Conservation (phyloP, 352 stramenopile species). For the Pythium plurisporium region DNA sequence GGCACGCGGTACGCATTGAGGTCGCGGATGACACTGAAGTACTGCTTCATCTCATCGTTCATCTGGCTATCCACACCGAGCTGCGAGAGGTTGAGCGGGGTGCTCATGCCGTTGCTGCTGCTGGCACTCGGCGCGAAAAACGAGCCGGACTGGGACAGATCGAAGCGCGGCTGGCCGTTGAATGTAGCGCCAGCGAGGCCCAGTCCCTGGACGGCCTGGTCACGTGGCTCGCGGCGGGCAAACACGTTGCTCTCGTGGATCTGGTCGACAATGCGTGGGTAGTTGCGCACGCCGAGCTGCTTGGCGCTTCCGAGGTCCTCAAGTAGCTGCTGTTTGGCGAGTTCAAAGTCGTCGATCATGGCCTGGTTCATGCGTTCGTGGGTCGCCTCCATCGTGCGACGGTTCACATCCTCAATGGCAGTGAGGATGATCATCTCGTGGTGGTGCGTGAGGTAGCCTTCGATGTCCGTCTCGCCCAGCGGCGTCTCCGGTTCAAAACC, state of each 20-base stretch:
- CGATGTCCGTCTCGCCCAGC: slow-evolving; percentile 81
- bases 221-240: slow-evolving; percentile 29
- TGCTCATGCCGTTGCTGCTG: slow-evolving; percentile 20
- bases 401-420: slow-evolving; percentile 86
- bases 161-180: slow-evolving; percentile 45
- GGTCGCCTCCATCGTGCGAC: slow-evolving; percentile 68
- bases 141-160: slow-evolving; percentile 31
- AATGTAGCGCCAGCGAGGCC: slow-evolving; percentile 50
- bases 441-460: slow-evolving; percentile 86
- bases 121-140: slow-evolving; percentile 21
- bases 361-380: slow-evolving; percentile 83
- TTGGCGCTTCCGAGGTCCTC: slow-evolving; percentile 65
- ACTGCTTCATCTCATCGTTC: slow-evolving; percentile 84
- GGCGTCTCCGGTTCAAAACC: slow-evolving; percentile 77
- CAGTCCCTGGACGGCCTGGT: slow-evolving; percentile 24
- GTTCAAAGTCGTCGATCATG: slow-evolving; percentile 85
- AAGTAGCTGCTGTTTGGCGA: slow-evolving; percentile 66
- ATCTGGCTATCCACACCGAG: slow-evolving; percentile 59
- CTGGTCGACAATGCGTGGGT: slow-evolving; percentile 50
- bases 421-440: slow-evolving; percentile 91
- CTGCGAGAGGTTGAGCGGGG: slow-evolving; percentile 54
- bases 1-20: slow-evolving; percentile 68
- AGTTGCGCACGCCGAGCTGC: slow-evolving; percentile 65
- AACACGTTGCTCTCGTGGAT: slow-evolving; percentile 50
- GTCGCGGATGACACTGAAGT: slow-evolving; percentile 63